Evolutionary conservation across 2,329 filamentous ascomycete species (phyloP).

Genomic region (Calonectria pseudoturangicola): DNA sequence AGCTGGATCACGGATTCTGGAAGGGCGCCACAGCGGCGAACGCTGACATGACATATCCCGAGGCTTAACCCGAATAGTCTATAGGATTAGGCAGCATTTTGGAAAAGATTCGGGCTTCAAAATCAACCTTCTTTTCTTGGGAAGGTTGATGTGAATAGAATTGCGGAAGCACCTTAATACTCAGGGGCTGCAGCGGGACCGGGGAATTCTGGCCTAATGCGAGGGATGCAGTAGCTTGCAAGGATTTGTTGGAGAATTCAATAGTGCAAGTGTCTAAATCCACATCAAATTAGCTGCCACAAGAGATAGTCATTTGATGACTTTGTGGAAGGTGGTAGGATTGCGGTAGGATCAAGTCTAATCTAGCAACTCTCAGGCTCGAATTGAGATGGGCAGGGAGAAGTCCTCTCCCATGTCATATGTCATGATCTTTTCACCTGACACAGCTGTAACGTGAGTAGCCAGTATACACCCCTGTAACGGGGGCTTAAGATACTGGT

Average conservation of each 20-base stretch:
- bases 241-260: constrained; percentile 1
- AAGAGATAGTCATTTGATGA: not conserved
- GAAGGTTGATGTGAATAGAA: constrained; percentile 12
- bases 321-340: not conserved
- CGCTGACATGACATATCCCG: not conserved
- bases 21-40: not conserved
- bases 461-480: not conserved
- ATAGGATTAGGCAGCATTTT: constrained; percentile 22
- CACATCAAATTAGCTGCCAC: constrained; percentile 5
- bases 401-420: not conserved
- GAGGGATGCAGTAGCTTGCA: constrained; percentile 8
- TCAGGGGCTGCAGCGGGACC: constrained; percentile 8
- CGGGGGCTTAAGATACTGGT: not conserved
- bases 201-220: not conserved
- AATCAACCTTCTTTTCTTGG: constrained; percentile 27
- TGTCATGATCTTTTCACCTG: constrained; percentile 11
- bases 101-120: not conserved
- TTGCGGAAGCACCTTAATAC: not conserved
- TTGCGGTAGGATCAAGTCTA: not conserved
- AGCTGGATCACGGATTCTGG: not conserved
- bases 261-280: constrained; percentile 13
- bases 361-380: not conserved
- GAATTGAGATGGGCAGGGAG: not conserved
- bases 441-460: constrained; percentile 1
- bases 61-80: constrained; percentile 9